Percentiles rank a stretch among this genome's conserved stretches.
phyloP scores from a whole-genome alignment of 257 asterid genomes.

The Cynanchum wilfordii region DNA sequence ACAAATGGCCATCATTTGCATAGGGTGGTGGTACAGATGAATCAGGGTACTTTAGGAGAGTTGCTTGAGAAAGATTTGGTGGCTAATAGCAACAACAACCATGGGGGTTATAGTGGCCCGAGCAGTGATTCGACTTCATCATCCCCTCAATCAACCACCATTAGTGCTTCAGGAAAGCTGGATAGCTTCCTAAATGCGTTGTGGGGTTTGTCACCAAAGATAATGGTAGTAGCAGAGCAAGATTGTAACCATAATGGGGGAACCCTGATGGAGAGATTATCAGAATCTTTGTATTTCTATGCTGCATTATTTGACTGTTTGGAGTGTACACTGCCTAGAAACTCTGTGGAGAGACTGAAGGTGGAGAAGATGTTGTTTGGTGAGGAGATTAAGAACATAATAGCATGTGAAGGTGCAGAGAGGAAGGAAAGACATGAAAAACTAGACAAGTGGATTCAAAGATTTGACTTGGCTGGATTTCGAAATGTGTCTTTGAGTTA shows the following conservation, averaged over 20 bases:
- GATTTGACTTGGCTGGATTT: conserved; percentile 64
- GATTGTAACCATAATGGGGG: conserved; percentile 76
- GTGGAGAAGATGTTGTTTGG: conserved; percentile 84
- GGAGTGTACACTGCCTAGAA: conserved; percentile 72
- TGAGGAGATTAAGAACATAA: conserved; percentile 79
- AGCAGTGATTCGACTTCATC: conserved; percentile 65
- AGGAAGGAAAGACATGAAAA: conserved; percentile 86
- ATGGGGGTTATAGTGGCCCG: conserved; percentile 38
- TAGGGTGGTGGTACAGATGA: conserved; percentile 35
- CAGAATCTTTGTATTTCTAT: conserved; percentile 70
- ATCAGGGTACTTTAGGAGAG: conserved; percentile 55
- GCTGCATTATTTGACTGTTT: conserved; percentile 87
- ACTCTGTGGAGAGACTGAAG: conserved; percentile 65
- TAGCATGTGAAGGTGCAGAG: conserved; percentile 79
- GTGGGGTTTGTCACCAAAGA: conserved; percentile 77
- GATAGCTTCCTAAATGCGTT: conserved; percentile 57
- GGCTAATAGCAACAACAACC: conserved; percentile 10
- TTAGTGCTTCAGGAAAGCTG: conserved; percentile 25
- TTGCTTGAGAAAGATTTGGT: conserved; percentile 62
- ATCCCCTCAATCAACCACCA: conserved; percentile 42
- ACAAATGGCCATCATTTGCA: conserved; percentile 37
- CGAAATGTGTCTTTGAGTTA: conserved; percentile 67
- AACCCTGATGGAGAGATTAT: conserved; percentile 76
- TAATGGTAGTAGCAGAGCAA: conserved; percentile 88
- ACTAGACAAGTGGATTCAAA: conserved; percentile 77